These are phyloP conservation scores for Alisma plantagoaquatica DNA, from an alignment of 106 monocot genomes.

Conservation along the genomic window DNA sequence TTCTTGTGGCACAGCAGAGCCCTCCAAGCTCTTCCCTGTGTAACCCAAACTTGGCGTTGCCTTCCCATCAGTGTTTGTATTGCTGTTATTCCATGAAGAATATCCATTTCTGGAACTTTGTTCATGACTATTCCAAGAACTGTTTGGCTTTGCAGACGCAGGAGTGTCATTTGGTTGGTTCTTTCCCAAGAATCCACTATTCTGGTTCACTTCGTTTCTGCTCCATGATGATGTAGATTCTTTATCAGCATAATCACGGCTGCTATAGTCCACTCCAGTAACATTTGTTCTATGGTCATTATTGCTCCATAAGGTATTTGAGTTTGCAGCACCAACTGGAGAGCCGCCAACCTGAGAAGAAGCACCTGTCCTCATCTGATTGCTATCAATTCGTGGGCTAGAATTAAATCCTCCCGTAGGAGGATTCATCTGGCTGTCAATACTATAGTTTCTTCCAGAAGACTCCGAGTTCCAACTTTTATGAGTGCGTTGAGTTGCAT, in stretches of 20 bases:
- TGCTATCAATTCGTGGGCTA: no score
- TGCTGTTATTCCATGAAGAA: not conserved
- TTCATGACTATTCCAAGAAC: no score
- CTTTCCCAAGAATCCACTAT: no score
- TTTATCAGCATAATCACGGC: not conserved
- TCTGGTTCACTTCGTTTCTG: not conserved
- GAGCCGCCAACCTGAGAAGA: no score
- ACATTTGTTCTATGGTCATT: not conserved
- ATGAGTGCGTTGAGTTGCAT: not conserved
- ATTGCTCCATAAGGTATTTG: not conserved
- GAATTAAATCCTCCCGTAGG: no score
- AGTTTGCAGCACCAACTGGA: not conserved
- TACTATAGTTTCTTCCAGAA: conserved; percentile 5
- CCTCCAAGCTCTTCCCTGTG: conserved; percentile 86
- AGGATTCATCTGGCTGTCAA: no score
- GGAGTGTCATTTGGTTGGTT: no score
- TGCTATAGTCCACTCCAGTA: not conserved
- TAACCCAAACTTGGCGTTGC: not conserved
- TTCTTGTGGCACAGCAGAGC: conserved; percentile 72
- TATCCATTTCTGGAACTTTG: no score
- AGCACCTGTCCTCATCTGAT: no score
- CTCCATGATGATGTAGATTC: not conserved
- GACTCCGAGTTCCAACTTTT: not conserved
- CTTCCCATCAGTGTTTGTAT: not conserved
- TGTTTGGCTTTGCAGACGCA: no score